phyloP scores from a whole-genome alignment of 495 filamentous ascomycete genomes.

The Aeminium ludgeri region DNA sequence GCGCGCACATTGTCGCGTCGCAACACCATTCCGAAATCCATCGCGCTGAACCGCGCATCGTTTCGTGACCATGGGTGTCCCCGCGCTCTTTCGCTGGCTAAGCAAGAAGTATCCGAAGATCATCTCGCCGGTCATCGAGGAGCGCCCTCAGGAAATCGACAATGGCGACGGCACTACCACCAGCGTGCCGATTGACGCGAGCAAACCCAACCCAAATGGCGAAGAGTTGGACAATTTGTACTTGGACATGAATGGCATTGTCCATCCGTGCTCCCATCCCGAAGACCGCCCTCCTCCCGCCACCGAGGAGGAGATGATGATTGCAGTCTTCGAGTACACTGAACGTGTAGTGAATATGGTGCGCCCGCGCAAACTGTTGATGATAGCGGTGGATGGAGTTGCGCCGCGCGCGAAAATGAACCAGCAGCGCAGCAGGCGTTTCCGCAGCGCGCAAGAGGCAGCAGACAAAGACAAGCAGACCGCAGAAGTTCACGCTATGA shows the following conservation, averaged over 20 bases:
- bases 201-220: conserved; percentile 84
- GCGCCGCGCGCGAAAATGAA: conserved; percentile 95
- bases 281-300: conserved; percentile 81
- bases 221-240: conserved; percentile 97
- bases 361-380: conserved; percentile 79
- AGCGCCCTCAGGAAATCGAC: conserved; percentile 49
- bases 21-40: too few relatives aligned
- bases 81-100: conserved; percentile 83
- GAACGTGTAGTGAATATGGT: conserved; percentile 98
- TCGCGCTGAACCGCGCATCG: too few relatives aligned
- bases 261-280: conserved; percentile 96
- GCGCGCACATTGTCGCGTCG: neutral
- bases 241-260: conserved; percentile 99
- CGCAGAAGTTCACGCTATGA: conserved; percentile 64
- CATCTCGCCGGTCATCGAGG: conserved; percentile 76
- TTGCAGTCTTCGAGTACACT: conserved; percentile 92
- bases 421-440: conserved; percentile 80
- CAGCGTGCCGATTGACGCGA: conserved; percentile 65
- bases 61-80: conserved; percentile 75
- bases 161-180: conserved; percentile 40
- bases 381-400: conserved; percentile 96
- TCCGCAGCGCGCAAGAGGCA: conserved; percentile 85
- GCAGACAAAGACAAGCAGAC: conserved; percentile 87
- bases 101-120: conserved; percentile 95
- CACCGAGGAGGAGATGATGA: conserved; percentile 98